These are phyloP conservation scores for Cicer judaicum DNA, from an alignment of 306 rosid species.

Conservation along the genomic window DNA sequence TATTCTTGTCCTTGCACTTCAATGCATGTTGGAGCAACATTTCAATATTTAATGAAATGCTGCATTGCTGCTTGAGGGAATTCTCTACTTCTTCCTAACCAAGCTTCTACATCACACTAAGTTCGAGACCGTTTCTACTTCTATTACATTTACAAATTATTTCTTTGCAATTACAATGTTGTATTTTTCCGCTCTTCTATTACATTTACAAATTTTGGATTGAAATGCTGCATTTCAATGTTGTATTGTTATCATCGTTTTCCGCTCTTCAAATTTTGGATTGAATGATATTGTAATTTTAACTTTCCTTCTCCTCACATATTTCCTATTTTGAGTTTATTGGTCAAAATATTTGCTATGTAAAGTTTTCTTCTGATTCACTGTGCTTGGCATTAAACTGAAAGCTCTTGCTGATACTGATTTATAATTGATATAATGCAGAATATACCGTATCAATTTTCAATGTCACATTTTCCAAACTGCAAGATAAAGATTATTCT, in stretches of 20 bases:
- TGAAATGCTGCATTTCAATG: too few relatives aligned
- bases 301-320: constrained; percentile 11
- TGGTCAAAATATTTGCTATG: background rate
- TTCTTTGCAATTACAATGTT: constrained; percentile 11
- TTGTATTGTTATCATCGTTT: constrained; percentile 25
- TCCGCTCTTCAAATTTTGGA: background rate
- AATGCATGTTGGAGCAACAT: constrained; percentile 24
- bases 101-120: constrained; percentile 22
- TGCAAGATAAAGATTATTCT: constrained; percentile 81
- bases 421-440: constrained; percentile 53
- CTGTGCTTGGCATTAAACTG: constrained; percentile 28
- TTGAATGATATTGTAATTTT: constrained; percentile 10
- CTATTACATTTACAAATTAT: constrained; percentile 33
- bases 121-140: constrained; percentile 26
- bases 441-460: constrained; percentile 87
- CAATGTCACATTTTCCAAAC: constrained; percentile 89
- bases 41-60: background rate
- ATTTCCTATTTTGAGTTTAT: constrained; percentile 15
- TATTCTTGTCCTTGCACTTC: background rate
- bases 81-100: constrained; percentile 11
- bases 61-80: too few relatives aligned
- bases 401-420: constrained; percentile 20
- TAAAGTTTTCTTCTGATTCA: constrained; percentile 26
- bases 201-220: too few relatives aligned
- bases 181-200: too few relatives aligned